These are phyloP conservation scores for Penicillium ucsense DNA, from an alignment of 495 filamentous ascomycete species.

Conservation along the genomic window DNA sequence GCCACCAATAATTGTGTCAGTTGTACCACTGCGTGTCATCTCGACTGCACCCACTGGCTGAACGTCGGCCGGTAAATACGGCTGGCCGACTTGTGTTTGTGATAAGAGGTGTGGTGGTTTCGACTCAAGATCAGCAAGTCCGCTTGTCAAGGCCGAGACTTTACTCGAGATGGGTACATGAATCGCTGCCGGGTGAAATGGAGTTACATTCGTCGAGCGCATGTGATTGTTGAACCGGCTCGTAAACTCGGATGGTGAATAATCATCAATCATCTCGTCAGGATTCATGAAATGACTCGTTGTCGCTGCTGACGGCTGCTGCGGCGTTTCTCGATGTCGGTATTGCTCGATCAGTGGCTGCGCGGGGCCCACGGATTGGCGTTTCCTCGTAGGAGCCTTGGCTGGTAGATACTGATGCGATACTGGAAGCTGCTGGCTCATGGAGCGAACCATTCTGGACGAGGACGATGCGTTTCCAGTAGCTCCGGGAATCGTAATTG, in stretches of 20 bases:
- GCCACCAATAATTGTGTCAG: conserved; percentile 35
- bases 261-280: conserved; percentile 17
- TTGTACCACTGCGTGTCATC: conserved; percentile 39
- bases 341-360: no score
- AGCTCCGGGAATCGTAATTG: background rate
- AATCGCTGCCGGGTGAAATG: background rate
- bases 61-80: conserved; percentile 13
- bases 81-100: conserved; percentile 12
- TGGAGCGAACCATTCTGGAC: conserved; percentile 32
- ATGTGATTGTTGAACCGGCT: conserved; percentile 26
- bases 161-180: background rate
- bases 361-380: conserved; percentile 26
- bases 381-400: conserved; percentile 16
- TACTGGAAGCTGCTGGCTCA: conserved; percentile 35
- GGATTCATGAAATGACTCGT: conserved; percentile 23
- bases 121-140: conserved; percentile 21
- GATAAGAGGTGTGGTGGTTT: conserved; percentile 10
- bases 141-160: conserved; percentile 19
- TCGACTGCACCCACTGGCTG: conserved; percentile 18
- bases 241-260: conserved; percentile 34
- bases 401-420: conserved; percentile 24
- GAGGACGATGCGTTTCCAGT: background rate
- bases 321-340: conserved; percentile 14
- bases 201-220: background rate
- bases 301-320: background rate